Evolutionary conservation across 495 filamentous ascomycete genomes (phyloP).

Genomic region (Lophiostoma macrostomum): DNA sequence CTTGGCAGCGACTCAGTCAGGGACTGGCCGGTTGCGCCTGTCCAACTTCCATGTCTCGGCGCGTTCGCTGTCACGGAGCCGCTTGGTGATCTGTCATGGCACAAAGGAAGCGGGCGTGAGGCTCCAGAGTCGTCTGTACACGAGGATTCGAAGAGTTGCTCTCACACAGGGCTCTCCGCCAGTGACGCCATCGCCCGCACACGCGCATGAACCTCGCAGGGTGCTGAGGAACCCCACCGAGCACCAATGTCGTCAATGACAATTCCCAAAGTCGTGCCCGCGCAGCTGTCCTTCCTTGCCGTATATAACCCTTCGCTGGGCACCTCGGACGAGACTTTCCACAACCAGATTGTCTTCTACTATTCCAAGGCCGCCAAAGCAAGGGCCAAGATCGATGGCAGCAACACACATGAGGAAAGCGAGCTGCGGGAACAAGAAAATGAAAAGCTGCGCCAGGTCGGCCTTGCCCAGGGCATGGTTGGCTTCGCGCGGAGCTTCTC

Average conservation of each 20-base stretch:
- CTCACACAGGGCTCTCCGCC: constrained; percentile 1
- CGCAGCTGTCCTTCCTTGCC: constrained; percentile 80
- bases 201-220: background rate
- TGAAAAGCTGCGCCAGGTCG: constrained; percentile 83
- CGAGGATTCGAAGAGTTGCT: too few species aligned
- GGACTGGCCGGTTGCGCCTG: too few species aligned
- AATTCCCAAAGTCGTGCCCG: constrained; percentile 57
- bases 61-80: too few species aligned
- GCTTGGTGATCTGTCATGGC: constrained; percentile 2
- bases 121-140: too few species aligned
- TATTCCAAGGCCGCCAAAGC: constrained; percentile 59
- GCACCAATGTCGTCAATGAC: constrained; percentile 22
- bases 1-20: constrained; percentile 11
- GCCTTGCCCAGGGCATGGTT: constrained; percentile 96
- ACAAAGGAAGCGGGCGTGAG: background rate
- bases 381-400: constrained; percentile 28
- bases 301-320: constrained; percentile 95
- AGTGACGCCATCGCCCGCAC: constrained; percentile 6
- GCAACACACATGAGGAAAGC: constrained; percentile 12
- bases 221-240: constrained; percentile 10
- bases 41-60: too few species aligned
- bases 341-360: constrained; percentile 91
- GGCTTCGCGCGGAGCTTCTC: constrained; percentile 87
- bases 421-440: constrained; percentile 64
- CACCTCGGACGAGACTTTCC: constrained; percentile 78